Conservation (phyloP, 2,329 filamentous ascomycete genomes). For the Colletotrichum sp. region DNA sequence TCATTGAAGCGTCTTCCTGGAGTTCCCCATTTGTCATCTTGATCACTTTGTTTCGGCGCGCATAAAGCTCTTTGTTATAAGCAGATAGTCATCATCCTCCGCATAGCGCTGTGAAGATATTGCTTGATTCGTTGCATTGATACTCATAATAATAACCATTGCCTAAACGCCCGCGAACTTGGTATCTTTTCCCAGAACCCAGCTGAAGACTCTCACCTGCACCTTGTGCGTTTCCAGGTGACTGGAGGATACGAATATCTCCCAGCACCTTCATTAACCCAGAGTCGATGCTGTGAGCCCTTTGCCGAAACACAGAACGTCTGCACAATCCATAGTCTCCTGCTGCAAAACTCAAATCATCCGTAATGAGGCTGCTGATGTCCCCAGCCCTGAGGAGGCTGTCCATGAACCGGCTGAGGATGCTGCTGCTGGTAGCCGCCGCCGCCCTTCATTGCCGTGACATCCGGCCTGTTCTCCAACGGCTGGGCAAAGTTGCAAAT, state of each 20-base stretch:
- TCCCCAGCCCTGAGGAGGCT: constrained; percentile 37
- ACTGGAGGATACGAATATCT: not conserved
- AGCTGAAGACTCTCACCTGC: not conserved
- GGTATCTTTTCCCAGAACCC: not conserved
- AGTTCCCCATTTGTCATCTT: not conserved
- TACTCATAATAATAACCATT: not conserved
- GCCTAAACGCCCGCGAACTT: not conserved
- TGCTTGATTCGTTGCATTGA: not conserved
- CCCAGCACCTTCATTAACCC: not conserved
- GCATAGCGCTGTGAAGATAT: not conserved
- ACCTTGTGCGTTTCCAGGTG: not conserved
- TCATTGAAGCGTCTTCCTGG: not conserved
- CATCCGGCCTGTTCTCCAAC: constrained; percentile 60
- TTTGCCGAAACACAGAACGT: not conserved
- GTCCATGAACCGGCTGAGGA: constrained; percentile 31
- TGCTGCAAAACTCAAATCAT: not conserved
- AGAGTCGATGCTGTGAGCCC: not conserved
- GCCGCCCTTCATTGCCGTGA: constrained; percentile 54
- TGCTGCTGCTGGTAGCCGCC: constrained; percentile 34
- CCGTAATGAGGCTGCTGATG: constrained; percentile 14
- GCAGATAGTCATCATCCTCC: not conserved
- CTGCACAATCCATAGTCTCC: not conserved
- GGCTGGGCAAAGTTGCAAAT: constrained; percentile 80
- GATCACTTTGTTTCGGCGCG: not conserved
- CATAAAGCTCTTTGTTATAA: not conserved